Base-by-base conservation (phyloP, 2,329 filamentous ascomycete genomes). In the Talaromyces sp. region DNA sequence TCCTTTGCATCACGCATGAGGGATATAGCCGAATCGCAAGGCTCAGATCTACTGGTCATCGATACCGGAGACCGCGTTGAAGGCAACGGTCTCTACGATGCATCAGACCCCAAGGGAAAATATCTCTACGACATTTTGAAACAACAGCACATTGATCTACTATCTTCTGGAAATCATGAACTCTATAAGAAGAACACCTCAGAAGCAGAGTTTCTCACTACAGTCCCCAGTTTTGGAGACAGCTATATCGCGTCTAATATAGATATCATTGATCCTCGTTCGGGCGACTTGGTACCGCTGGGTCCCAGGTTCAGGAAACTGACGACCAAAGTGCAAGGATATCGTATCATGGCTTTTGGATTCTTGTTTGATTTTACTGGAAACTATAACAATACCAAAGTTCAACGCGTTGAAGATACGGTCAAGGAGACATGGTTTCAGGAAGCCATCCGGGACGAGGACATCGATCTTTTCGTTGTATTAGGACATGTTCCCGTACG, bases 61-160 rank as follows among this genome's bases (percentile, higher is more conserved):
- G 95, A 99, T 75, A 97, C 93, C 0, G 95, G 95, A 66, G 95
- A 98, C 74, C 87, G 94, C 7, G 87, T 97, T 71, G 95, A 98
- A 77, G 93, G 94, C 41, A 98, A 97, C 74, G 95, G 94, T 1
- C 85, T 99, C 3, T 98, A 97, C 78, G 95, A 98, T 75, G 90
- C 89, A 5, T 97, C 93, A 0, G 83, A 85, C 33, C 95, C 95
- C 9, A 96, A 96, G 74, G 95, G 95, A 24, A 85, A 89, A 73
- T 97, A 93, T 76, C 92, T 92, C 1, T 94, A 92, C 74, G 90
- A 94, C 68, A 95, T 98, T 63, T 88, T 95, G 74, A 89, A 88
- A 67, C 83, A 96, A 73, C 92, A 97, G 74, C 79, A 88, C 50
- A 88, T 97, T 70, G 94, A 98, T 74, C 80, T 97, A 31, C 84